Percentiles rank a stretch among this genome's conserved stretches.
Conservation (phyloP, 495 filamentous ascomycete species). For the Jackrogersella minutella region DNA sequence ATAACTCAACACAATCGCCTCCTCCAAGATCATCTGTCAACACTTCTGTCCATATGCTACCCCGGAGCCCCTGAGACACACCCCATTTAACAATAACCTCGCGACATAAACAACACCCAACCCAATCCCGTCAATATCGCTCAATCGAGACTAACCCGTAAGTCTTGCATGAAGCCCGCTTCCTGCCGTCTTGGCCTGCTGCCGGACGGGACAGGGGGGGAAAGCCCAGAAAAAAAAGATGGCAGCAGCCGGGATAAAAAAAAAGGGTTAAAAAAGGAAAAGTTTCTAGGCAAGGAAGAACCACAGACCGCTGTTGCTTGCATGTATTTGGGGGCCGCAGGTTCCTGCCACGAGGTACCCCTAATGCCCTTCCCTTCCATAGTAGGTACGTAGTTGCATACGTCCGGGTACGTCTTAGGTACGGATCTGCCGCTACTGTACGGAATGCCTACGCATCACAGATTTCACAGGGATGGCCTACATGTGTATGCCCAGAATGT, state of each 20-base stretch:
- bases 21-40: background rate
- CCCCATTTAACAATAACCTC: background rate
- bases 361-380: background rate
- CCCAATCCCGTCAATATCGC: background rate
- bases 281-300: too few relatives aligned
- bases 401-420: too few relatives aligned
- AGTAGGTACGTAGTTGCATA: too few relatives aligned
- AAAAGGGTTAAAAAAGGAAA: background rate
- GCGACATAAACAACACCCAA: background rate
- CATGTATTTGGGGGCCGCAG: background rate
- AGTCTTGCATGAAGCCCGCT: slow-evolving; percentile 17
- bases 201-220: background rate
- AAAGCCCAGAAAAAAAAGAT: background rate
- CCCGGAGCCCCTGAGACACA: background rate
- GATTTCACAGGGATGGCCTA: slow-evolving; percentile 24
- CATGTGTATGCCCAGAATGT: slow-evolving; percentile 20
- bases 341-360: slow-evolving; percentile 9
- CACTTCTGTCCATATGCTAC: background rate
- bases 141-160: background rate
- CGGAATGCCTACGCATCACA: slow-evolving; percentile 23
- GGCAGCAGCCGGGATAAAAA: background rate
- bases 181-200: slow-evolving; percentile 32
- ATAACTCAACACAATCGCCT: too few relatives aligned
- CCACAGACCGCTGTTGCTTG: too few relatives aligned
- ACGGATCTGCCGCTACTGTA: slow-evolving; percentile 37